Base-by-base conservation (phyloP, 1,284 basidiomycete genomes). In the Puccinia coronata region DNA sequence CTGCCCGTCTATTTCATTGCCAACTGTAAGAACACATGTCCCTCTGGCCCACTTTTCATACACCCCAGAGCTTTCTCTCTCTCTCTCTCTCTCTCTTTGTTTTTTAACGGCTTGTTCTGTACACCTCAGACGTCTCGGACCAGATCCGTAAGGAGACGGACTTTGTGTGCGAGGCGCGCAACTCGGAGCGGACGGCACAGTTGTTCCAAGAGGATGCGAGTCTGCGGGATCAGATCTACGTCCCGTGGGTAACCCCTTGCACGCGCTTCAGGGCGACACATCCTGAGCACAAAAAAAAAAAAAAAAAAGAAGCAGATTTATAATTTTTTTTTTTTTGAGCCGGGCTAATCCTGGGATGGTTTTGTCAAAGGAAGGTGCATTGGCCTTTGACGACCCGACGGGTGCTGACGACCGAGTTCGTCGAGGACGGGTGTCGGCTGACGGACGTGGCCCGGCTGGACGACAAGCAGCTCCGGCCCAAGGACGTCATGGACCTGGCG, bases 111-210 rank as follows among this genome's bases (percentile, higher is more conserved):
- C 28, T 34, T 25, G 8, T 8, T 31, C 34, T 14, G 9, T 31
- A 12, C 28, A 2, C 16, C 28, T 92, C 93, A 83, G 94, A 95
- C 84, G 90, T 96, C 59, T 91, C 91, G 0, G 89, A 91, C 67
- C 93, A 95, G 84, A 90, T 96, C 82, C 89, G 92, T 2, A 89
- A 90, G 78, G 94, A 96, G 84, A 90, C 94, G 0, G 91, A 94
- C 84, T 95, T 96, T 84, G 85, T 89, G 34, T 88, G 90, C 65
- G 94, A 96, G 86, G 91, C 91, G 0, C 84, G 88, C 69, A 93
- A 93, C 83, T 90, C 92, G 0, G 87, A 87, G 53, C 88, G 87
- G 80, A 92, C 91, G 0, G 89, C 91, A 1, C 85, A 86, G 25
- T 90, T 90, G 83, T 87, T 93, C 75, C 88, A 88, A 31, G 85